Percentiles rank a stretch among this genome's conserved stretches.
phyloP scores from a whole-genome alignment of 2,329 filamentous ascomycete species.

The Cladophialophora exuberans region DNA sequence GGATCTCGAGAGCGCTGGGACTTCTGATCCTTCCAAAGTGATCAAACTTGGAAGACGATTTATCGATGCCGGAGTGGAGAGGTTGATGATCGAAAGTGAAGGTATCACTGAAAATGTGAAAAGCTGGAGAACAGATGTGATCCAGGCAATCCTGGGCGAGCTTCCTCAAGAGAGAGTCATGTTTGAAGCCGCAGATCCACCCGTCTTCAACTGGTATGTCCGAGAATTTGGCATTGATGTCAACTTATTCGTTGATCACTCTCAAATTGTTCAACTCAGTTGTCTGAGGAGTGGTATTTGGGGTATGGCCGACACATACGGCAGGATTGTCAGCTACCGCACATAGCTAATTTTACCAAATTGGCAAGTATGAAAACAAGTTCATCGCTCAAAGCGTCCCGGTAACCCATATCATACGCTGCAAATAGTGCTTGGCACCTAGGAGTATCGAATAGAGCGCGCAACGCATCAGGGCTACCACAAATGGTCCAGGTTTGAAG shows the following conservation, averaged over 20 bases:
- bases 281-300: conserved; percentile 58
- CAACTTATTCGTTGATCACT: conserved; percentile 62
- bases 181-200: conserved; percentile 61
- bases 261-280: conserved; percentile 60
- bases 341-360: no score
- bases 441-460: no score
- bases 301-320: conserved; percentile 61
- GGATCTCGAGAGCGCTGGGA: conserved; percentile 53
- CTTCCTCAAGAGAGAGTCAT: conserved; percentile 58
- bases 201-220: conserved; percentile 45
- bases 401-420: no score
- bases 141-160: conserved; percentile 57
- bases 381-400: no score
- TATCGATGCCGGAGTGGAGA: conserved; percentile 56
- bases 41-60: conserved; percentile 55
- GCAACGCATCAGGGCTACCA: no score
- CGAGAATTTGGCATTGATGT: conserved; percentile 60
- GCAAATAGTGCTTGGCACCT: no score
- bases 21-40: conserved; percentile 54
- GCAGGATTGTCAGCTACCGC: conserved; percentile 51
- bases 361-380: no score
- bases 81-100: conserved; percentile 63
- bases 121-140: conserved; percentile 59
- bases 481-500: no score
- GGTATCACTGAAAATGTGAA: conserved; percentile 62